Conservation (phyloP, 225 moss, liverwort and hornwort species). For the Bryum argenteum region DNA sequence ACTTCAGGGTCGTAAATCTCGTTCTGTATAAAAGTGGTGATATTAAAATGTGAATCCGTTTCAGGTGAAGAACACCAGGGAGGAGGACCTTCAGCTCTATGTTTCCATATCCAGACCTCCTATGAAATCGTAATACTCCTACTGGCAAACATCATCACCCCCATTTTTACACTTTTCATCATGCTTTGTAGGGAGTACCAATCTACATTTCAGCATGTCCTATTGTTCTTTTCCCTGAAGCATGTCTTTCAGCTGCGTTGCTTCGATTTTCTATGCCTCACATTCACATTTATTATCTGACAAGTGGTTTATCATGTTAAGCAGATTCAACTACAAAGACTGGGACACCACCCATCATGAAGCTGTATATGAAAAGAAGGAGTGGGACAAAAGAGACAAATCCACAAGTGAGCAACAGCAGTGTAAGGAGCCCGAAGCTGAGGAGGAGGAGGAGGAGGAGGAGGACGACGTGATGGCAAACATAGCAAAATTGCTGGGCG, state of each 20-base stretch:
- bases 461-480: slow-evolving; percentile 30
- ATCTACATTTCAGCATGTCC: neutral
- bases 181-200: neutral
- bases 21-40: neutral
- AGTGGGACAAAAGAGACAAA: neutral
- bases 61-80: slow-evolving; percentile 1
- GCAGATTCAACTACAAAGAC: neutral
- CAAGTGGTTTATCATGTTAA: neutral
- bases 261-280: neutral
- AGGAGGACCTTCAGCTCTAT: slow-evolving; percentile 1
- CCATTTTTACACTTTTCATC: neutral
- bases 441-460: slow-evolving; percentile 22
- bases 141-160: neutral
- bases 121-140: neutral
- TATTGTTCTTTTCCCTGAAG: neutral
- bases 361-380: neutral
- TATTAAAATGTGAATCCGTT: neutral
- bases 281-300: neutral
- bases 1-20: too few species aligned
- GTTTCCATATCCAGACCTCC: neutral
- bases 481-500: slow-evolving; percentile 36
- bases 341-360: neutral
- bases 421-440: neutral
- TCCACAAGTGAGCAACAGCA: neutral
- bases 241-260: neutral